Percentiles rank a stretch among this genome's conserved stretches.
Conservation (phyloP, 2,329 filamentous ascomycete genomes). For the Shiraia bambusicola region DNA sequence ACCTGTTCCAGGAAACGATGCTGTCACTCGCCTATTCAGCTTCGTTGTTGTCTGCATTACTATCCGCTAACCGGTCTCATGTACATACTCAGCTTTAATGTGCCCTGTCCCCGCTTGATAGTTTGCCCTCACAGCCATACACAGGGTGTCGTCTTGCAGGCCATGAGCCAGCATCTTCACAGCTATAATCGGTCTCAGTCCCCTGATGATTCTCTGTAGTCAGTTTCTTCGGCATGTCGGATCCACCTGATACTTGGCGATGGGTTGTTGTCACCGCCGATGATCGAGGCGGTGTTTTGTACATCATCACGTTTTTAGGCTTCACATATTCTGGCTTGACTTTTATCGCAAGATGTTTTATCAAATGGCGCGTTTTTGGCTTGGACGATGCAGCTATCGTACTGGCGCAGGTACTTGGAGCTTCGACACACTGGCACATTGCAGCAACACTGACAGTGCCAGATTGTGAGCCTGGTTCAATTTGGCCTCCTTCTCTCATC, state of each 20-base stretch:
- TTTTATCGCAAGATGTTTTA: constrained; percentile 24
- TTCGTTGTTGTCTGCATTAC: too few species aligned
- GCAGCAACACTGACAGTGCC: constrained; percentile 2
- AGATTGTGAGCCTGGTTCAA: constrained; percentile 19
- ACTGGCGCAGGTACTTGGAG: constrained; percentile 24
- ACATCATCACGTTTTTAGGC: constrained; percentile 25
- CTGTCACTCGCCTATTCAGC: too few species aligned
- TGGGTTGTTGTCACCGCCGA: constrained; percentile 25
- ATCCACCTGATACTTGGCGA: constrained; percentile 7
- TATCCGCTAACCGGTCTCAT: too few species aligned
- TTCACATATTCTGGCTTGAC: constrained; percentile 28
- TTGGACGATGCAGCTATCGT: constrained; percentile 26
- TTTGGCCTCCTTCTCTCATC: constrained; percentile 22
- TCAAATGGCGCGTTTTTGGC: constrained; percentile 32
- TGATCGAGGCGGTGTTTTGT: constrained; percentile 28
- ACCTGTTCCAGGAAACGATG: too few species aligned
- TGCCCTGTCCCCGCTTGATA: too few species aligned
- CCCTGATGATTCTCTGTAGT: background rate
- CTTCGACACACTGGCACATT: background rate
- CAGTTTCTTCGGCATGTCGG: constrained; percentile 8
- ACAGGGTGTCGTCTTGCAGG: background rate
- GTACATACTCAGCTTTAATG: too few species aligned
- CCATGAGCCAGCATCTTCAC: background rate
- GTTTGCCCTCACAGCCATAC: background rate
- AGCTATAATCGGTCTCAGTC: constrained; percentile 6